Percentiles rank a stretch among this genome's conserved stretches.
These are phyloP conservation scores for Leishmania braziliensis DNA, from an alignment of 208 protist genomes.

Conservation along the genomic window DNA sequence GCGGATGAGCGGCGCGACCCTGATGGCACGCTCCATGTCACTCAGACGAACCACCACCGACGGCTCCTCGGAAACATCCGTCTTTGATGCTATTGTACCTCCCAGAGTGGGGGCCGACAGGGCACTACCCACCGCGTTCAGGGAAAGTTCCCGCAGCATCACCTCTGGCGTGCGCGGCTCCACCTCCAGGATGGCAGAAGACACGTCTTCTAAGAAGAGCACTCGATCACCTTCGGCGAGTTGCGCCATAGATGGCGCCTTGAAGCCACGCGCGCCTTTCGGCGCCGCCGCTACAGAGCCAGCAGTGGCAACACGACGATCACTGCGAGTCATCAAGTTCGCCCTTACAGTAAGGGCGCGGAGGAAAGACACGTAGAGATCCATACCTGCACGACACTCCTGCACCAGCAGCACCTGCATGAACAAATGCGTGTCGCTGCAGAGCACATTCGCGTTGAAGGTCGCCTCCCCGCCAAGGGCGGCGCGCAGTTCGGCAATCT, in stretches of 20 bases:
- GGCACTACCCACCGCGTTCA: conserved; percentile 39
- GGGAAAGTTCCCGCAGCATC: conserved; percentile 66
- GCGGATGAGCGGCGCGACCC: conserved; percentile 60
- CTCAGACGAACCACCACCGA: conserved; percentile 43
- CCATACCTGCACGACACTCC: conserved; percentile 53
- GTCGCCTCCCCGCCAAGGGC: conserved; percentile 62
- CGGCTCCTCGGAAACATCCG: conserved; percentile 10
- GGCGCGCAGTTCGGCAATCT: conserved; percentile 54
- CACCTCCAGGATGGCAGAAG: conserved; percentile 46
- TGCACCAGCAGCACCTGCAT: conserved; percentile 76
- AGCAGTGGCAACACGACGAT: background rate
- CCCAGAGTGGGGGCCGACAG: background rate
- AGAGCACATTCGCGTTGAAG: conserved; percentile 56
- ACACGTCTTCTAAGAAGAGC: conserved; percentile 52
- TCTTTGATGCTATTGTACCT: background rate
- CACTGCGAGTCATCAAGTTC: background rate
- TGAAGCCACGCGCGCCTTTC: background rate
- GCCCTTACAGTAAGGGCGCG: conserved; percentile 45
- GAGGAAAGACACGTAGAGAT: conserved; percentile 63
- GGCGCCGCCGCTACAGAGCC: background rate
- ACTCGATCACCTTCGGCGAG: conserved; percentile 29
- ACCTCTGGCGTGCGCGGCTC: conserved; percentile 73
- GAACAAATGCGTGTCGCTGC: conserved; percentile 50
- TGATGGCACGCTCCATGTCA: conserved; percentile 63
- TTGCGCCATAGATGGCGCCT: background rate